A percentile compares a stretch with the other conserved stretches of the same genome.
phyloP scores from a whole-genome alignment of 805 yeast species.

The Ogataea pini region DNA sequence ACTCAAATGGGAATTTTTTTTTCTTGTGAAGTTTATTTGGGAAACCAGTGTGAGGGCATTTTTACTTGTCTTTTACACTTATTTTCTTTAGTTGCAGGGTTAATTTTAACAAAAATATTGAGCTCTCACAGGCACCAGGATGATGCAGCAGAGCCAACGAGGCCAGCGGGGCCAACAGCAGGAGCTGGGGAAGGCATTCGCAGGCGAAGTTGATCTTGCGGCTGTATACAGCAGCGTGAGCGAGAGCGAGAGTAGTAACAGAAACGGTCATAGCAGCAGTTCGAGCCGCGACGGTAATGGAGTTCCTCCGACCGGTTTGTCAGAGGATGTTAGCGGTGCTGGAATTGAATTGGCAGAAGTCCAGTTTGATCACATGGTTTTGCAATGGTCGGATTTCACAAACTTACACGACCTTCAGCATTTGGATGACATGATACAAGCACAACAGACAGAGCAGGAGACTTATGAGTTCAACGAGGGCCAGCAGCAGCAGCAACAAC shows the following conservation, averaged over 20 bases:
- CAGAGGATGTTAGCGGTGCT: not conserved
- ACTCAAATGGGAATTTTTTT: conserved; percentile 5
- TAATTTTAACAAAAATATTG: not conserved
- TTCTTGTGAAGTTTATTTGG: not conserved
- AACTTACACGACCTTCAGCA: conserved; percentile 27
- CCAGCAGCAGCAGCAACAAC: conserved; percentile 7
- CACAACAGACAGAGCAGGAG: conserved; percentile 7
- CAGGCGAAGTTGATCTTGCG: conserved; percentile 6
- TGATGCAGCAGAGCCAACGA: conserved; percentile 12
- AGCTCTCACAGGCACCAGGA: conserved; percentile 2
- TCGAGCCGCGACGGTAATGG: conserved; percentile 2
- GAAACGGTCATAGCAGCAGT: conserved; percentile 3
- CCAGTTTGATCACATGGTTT: conserved; percentile 26
- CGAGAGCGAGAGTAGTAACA: conserved; percentile 6
- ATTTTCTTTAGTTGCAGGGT: not conserved
- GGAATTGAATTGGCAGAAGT: conserved; percentile 10
- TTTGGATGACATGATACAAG: conserved; percentile 23
- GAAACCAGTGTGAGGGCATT: not conserved
- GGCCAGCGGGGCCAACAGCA: conserved; percentile 7
- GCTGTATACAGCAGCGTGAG: conserved; percentile 6
- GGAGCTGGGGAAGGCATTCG: conserved; percentile 6
- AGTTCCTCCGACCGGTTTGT: not conserved
- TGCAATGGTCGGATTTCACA: conserved; percentile 28
- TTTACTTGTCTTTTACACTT: conserved; percentile 1
- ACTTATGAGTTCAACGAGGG: not conserved